These are phyloP conservation scores for Trichoderma breve DNA, from an alignment of 2,329 filamentous ascomycete species.

Conservation along the genomic window DNA sequence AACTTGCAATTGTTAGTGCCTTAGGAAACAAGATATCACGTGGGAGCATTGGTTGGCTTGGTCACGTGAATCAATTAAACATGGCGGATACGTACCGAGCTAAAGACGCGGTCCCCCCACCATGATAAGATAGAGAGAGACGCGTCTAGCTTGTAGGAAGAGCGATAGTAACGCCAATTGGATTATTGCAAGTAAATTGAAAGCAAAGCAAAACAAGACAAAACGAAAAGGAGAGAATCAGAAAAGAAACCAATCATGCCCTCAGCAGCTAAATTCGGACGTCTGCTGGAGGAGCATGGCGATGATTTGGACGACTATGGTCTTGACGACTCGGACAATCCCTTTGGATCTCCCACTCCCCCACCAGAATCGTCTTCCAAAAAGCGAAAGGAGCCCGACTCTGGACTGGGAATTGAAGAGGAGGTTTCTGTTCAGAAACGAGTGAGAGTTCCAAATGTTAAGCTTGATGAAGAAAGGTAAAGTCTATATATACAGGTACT, in stretches of 20 bases:
- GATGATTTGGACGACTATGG: slow-evolving; percentile 78
- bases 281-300: slow-evolving; percentile 31
- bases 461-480: slow-evolving; percentile 79
- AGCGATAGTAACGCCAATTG: too few relatives aligned
- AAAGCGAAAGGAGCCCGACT: slow-evolving; percentile 50
- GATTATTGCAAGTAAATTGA: background rate
- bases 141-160: slow-evolving; percentile 19
- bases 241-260: slow-evolving; percentile 23
- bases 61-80: slow-evolving; percentile 18
- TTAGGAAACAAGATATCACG: slow-evolving; percentile 33
- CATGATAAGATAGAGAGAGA: background rate
- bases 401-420: slow-evolving; percentile 75
- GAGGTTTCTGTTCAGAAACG: slow-evolving; percentile 81
- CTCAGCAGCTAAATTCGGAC: slow-evolving; percentile 25
- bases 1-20: slow-evolving; percentile 28
- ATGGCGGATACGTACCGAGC: background rate
- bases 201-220: background rate
- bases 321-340: slow-evolving; percentile 53
- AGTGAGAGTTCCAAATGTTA: slow-evolving; percentile 68
- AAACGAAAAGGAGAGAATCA: background rate
- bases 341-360: slow-evolving; percentile 50
- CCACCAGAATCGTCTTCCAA: slow-evolving; percentile 39
- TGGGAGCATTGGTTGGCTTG: slow-evolving; percentile 17
- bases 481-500: background rate
- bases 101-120: slow-evolving; percentile 20